Evolutionary conservation across 805 yeast genomes (phyloP).

Genomic region (Teunomyces funiuensis): DNA sequence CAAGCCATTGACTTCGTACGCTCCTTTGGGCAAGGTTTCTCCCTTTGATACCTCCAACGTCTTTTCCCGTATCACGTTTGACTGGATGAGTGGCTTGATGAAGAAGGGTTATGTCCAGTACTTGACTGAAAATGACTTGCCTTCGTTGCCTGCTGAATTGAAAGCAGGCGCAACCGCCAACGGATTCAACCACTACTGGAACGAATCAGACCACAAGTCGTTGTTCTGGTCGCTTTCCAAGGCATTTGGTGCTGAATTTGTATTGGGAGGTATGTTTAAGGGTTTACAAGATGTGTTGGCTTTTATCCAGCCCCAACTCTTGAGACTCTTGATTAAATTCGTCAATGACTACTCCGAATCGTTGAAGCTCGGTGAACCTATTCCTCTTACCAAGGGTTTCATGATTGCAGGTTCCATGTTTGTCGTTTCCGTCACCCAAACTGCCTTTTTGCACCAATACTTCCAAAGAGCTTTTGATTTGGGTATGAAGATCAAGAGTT

Average conservation of each 20-base stretch:
- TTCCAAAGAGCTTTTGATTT: constrained; percentile 71
- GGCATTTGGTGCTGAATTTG: constrained; percentile 74
- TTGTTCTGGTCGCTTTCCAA: constrained; percentile 58
- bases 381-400: constrained; percentile 72
- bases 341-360: constrained; percentile 40
- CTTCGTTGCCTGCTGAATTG: constrained; percentile 69
- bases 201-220: constrained; percentile 48
- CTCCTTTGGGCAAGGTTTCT: constrained; percentile 14
- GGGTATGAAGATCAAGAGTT: constrained; percentile 74
- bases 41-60: constrained; percentile 56
- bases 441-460: constrained; percentile 75
- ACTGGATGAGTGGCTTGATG: constrained; percentile 91
- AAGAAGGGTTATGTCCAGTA: constrained; percentile 66
- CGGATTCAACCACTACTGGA: constrained; percentile 61
- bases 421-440: constrained; percentile 70
- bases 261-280: constrained; percentile 72
- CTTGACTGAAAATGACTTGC: constrained; percentile 65
- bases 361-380: constrained; percentile 34
- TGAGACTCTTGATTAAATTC: constrained; percentile 63
- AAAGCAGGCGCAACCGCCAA: constrained; percentile 53
- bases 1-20: constrained; percentile 13
- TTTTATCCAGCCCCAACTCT: constrained; percentile 80
- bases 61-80: constrained; percentile 73
- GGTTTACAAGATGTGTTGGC: constrained; percentile 74
- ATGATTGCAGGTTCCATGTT: constrained; percentile 79